A percentile compares a stretch with the other conserved stretches of the same genome.
Evolutionary conservation across 2,329 filamentous ascomycete species (phyloP).

Genomic region (Aspergillus ruber): DNA sequence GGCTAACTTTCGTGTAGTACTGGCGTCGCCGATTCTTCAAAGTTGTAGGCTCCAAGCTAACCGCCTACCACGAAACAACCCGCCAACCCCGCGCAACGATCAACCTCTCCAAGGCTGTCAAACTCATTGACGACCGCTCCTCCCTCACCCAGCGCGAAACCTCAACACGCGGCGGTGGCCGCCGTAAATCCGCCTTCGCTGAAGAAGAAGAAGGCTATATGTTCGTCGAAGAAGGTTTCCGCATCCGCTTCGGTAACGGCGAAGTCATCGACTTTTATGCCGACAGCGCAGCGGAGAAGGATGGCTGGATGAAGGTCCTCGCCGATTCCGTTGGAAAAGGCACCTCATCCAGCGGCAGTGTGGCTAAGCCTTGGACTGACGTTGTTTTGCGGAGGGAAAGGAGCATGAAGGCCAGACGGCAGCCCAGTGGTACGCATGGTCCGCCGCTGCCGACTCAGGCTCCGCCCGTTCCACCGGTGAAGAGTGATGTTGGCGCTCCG

Average conservation of each 20-base stretch:
- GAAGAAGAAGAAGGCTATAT: conserved; percentile 99
- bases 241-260: conserved; percentile 95
- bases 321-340: conserved; percentile 61
- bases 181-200: conserved; percentile 89
- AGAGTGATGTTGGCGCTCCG: conserved; percentile 16
- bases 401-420: conserved; percentile 27
- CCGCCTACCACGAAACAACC: conserved; percentile 92
- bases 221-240: conserved; percentile 99
- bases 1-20: conserved; percentile 53
- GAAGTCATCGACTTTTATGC: conserved; percentile 99
- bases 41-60: conserved; percentile 81
- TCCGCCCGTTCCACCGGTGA: conserved; percentile 12
- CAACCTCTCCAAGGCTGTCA: conserved; percentile 86
- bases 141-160: conserved; percentile 78
- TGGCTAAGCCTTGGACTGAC: conserved; percentile 56
- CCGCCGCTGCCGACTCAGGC: conserved; percentile 14
- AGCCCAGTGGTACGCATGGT: conserved; percentile 20
- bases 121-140: conserved; percentile 86
- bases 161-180: conserved; percentile 65
- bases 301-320: conserved; percentile 88
- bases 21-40: conserved; percentile 98
- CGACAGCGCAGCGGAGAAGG: conserved; percentile 79
- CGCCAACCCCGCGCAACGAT: conserved; percentile 94
- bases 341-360: conserved; percentile 33
- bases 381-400: conserved; percentile 49